Percentiles rank a stretch among this genome's conserved stretches.
phyloP scores from a whole-genome alignment of 768 basidiomycete species.

The Tricholomella constricta region DNA sequence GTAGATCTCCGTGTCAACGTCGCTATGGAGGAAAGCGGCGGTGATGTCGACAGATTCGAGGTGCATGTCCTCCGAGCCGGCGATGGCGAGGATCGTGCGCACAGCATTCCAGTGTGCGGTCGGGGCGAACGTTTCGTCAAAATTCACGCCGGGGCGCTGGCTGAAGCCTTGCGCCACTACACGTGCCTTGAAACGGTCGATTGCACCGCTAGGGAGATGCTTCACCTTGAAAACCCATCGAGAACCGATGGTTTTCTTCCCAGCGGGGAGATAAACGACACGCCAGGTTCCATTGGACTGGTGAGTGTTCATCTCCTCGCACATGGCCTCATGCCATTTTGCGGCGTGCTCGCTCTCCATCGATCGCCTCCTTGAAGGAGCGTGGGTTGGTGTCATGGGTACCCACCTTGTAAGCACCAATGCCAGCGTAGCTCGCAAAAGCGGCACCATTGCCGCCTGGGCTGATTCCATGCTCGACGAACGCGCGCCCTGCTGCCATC shows the following conservation, averaged over 20 bases:
- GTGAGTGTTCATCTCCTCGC: slow-evolving; percentile 28
- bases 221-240: slow-evolving; percentile 46
- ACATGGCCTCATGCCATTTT: slow-evolving; percentile 28
- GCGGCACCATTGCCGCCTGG: not conserved
- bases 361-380: slow-evolving; percentile 23
- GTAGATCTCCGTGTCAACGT: not conserved
- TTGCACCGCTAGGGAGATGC: slow-evolving; percentile 36
- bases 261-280: slow-evolving; percentile 33
- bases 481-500: not conserved
- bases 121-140: slow-evolving; percentile 38
- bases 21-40: not conserved
- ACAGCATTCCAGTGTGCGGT: slow-evolving; percentile 22
- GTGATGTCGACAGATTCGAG: slow-evolving; percentile 14
- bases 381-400: slow-evolving; percentile 1
- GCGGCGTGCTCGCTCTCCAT: slow-evolving; percentile 19
- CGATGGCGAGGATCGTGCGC: slow-evolving; percentile 23
- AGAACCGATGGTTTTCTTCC: slow-evolving; percentile 33
- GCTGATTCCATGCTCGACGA: not conserved
- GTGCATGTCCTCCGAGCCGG: slow-evolving; percentile 27
- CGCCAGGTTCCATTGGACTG: slow-evolving; percentile 35
- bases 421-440: not conserved
- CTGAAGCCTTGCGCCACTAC: slow-evolving; percentile 43
- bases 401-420: slow-evolving; percentile 1
- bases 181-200: slow-evolving; percentile 40
- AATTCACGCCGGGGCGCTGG: slow-evolving; percentile 43